Conservation (phyloP, 306 rosid genomes). For the Cicer pinnatifidum region DNA sequence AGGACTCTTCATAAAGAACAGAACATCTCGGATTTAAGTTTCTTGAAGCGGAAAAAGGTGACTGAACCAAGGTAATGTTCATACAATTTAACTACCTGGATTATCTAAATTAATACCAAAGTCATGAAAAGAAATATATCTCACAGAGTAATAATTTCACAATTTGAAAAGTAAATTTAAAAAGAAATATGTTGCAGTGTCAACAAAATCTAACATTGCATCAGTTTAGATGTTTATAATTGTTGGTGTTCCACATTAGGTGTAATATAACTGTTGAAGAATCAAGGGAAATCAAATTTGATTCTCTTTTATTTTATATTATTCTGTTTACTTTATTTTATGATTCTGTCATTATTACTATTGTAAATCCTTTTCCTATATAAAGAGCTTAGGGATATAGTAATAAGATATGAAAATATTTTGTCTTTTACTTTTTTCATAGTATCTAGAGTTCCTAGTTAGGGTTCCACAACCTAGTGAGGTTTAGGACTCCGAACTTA, state of each 20-base stretch:
- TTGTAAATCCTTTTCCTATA: no score
- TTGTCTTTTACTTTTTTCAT: no score
- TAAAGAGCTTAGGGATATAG: no score
- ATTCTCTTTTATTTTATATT: no score
- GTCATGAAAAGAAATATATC: constrained; percentile 31
- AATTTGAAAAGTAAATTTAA: constrained; percentile 21
- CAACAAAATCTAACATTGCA: constrained; percentile 4
- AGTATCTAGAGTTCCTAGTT: no score
- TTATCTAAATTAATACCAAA: constrained; percentile 36
- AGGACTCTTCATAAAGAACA: constrained; percentile 37
- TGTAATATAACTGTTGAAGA: neutral
- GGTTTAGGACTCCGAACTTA: no score
- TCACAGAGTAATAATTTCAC: constrained; percentile 25
- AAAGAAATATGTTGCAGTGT: constrained; percentile 1
- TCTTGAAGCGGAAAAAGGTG: constrained; percentile 24
- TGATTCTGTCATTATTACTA: no score
- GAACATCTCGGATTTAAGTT: constrained; percentile 15
- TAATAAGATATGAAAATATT: no score
- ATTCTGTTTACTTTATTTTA: no score
- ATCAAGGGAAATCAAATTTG: no score
- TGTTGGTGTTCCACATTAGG: neutral
- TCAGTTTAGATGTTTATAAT: neutral
- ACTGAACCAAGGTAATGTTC: constrained; percentile 23
- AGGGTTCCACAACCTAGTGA: no score
- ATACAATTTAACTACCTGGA: constrained; percentile 34